Conservation (phyloP, 768 basidiomycete genomes). For the Paxillus involutus region DNA sequence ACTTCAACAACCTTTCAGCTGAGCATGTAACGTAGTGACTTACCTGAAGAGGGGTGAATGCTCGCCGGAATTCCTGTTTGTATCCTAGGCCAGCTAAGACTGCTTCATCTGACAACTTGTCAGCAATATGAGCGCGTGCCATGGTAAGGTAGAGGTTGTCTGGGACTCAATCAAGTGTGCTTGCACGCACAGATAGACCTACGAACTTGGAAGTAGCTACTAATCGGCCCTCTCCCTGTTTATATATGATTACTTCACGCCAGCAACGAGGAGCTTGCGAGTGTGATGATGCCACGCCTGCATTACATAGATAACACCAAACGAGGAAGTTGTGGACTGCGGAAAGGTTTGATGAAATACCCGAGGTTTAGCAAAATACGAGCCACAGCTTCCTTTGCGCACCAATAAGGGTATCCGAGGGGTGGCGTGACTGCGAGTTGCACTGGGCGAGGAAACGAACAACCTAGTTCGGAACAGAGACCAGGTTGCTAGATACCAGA, state of each 20-base stretch:
- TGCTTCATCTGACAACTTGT: slow-evolving; percentile 22
- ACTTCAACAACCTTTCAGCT: background rate
- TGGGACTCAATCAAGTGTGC: too few species aligned
- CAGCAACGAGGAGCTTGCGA: too few species aligned
- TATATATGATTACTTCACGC: too few species aligned
- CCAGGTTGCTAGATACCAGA: too few species aligned
- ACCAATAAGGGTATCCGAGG: slow-evolving; percentile 57
- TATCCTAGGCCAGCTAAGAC: slow-evolving; percentile 21
- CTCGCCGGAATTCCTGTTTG: slow-evolving; percentile 14
- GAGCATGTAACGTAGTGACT: background rate
- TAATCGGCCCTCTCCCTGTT: too few species aligned
- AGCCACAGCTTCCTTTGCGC: slow-evolving; percentile 15
- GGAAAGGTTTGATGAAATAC: too few species aligned
- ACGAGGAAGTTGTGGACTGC: too few species aligned
- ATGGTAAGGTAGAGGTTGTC: background rate
- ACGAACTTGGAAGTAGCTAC: too few species aligned
- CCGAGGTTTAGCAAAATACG: slow-evolving; percentile 32
- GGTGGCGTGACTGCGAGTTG: slow-evolving; percentile 53
- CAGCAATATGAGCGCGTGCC: background rate
- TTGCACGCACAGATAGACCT: too few species aligned
- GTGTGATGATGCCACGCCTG: too few species aligned
- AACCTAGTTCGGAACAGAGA: too few species aligned
- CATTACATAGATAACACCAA: too few species aligned
- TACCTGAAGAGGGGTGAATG: slow-evolving; percentile 10
- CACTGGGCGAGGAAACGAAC: background rate